Conservation (phyloP, 1,284 basidiomycete genomes). For the Chiua sp. region DNA sequence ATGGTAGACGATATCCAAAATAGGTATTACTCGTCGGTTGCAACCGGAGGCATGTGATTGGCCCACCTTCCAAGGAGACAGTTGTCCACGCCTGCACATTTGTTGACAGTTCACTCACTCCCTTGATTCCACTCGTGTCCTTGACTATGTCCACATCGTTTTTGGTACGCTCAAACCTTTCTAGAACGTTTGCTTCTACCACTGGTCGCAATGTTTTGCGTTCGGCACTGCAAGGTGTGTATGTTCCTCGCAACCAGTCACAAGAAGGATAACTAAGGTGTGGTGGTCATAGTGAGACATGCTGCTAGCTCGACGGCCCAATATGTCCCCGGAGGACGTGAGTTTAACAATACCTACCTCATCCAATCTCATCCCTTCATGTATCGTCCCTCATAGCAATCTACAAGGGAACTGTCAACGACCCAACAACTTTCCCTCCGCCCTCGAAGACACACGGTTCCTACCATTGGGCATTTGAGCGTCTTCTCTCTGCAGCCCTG, state of each 20-base stretch:
- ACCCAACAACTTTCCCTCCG: conserved; percentile 88
- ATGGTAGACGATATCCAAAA: too few relatives aligned
- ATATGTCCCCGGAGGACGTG: conserved; percentile 76
- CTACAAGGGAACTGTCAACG: conserved; percentile 94
- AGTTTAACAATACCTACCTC: conserved; percentile 37
- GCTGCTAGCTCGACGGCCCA: conserved; percentile 35
- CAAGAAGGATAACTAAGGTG: conserved; percentile 5
- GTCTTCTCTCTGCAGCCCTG: conserved; percentile 85
- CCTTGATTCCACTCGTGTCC: neutral
- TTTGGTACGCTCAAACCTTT: conserved; percentile 54
- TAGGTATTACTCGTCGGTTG: too few relatives aligned
- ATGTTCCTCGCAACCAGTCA: conserved; percentile 6
- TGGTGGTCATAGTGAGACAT: conserved; percentile 42
- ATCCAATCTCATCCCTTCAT: conserved; percentile 1
- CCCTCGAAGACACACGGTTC: conserved; percentile 88
- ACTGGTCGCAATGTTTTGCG: conserved; percentile 45
- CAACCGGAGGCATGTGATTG: too few relatives aligned
- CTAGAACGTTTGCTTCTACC: conserved; percentile 47
- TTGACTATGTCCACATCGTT: conserved; percentile 56
- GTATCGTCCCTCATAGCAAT: conserved; percentile 63
- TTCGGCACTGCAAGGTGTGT: conserved; percentile 45
- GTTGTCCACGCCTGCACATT: too few relatives aligned
- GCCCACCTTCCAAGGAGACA: too few relatives aligned
- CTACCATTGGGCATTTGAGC: conserved; percentile 98
- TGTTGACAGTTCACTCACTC: neutral